phyloP scores from a whole-genome alignment of 2,329 filamentous ascomycete species.

The Berkeleyomyces basicola region DNA sequence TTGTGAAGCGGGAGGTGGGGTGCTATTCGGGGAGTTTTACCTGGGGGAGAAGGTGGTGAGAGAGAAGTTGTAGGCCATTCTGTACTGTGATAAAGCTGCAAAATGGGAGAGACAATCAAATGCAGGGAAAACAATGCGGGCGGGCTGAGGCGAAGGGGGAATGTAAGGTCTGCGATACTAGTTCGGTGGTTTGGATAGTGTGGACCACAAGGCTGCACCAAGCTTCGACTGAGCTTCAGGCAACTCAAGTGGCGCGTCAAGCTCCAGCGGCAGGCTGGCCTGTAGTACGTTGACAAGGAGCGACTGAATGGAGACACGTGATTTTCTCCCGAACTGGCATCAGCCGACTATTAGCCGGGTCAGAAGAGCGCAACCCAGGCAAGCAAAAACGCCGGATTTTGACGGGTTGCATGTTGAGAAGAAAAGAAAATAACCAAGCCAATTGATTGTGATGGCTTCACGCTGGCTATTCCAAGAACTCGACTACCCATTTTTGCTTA shows the following conservation, averaged over 20 bases:
- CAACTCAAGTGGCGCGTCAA: conserved; percentile 15
- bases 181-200: conserved; percentile 1
- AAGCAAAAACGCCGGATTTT: neutral
- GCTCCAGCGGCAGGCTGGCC: conserved; percentile 2
- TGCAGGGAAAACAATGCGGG: neutral
- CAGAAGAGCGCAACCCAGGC: neutral
- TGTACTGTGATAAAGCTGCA: neutral
- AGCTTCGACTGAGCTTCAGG: conserved; percentile 14
- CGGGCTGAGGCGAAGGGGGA: neutral
- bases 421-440: neutral
- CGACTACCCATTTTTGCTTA: no score
- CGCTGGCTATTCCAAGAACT: no score
- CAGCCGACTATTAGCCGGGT: neutral
- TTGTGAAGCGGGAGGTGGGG: conserved; percentile 15
- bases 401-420: neutral
- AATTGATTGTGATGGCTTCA: no score
- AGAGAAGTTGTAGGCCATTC: conserved; percentile 46
- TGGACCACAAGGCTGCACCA: conserved; percentile 13
- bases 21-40: conserved; percentile 35
- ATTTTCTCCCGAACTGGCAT: neutral
- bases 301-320: conserved; percentile 1
- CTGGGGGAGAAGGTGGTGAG: conserved; percentile 98
- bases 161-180: neutral
- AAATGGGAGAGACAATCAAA: neutral
- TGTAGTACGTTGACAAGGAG: neutral